Conservation (phyloP, 1,284 basidiomycete species). For the Grifola frondosa region DNA sequence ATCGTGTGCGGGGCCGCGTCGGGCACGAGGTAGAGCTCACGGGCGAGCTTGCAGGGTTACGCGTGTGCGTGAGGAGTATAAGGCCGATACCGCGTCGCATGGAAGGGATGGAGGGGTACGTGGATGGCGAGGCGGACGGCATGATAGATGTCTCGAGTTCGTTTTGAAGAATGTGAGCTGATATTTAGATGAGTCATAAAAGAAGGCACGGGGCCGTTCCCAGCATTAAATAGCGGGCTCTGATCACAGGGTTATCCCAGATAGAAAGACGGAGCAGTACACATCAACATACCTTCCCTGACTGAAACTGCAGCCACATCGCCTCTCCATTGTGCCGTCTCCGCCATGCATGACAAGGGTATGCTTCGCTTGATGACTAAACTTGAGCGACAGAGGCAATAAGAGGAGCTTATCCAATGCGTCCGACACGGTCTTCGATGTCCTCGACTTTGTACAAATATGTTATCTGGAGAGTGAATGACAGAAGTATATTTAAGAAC, state of each 20-base stretch:
- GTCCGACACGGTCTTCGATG: too few species aligned
- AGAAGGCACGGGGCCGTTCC: conserved; percentile 63
- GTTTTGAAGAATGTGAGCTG: conserved; percentile 44
- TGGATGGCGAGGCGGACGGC: conserved; percentile 69
- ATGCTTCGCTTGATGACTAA: too few species aligned
- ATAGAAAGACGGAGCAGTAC: background rate
- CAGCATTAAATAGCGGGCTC: conserved; percentile 80
- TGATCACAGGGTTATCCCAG: conserved; percentile 24
- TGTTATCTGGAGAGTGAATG: too few species aligned
- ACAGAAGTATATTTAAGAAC: too few species aligned
- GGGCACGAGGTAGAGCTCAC: conserved; percentile 68
- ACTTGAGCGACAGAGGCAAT: too few species aligned
- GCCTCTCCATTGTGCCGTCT: conserved; percentile 76
- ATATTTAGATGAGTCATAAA: too few species aligned
- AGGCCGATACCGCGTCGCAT: conserved; percentile 62
- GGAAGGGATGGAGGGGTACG: conserved; percentile 56
- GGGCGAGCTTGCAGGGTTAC: conserved; percentile 76
- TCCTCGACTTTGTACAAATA: too few species aligned
- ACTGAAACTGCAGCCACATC: conserved; percentile 71
- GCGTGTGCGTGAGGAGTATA: conserved; percentile 64
- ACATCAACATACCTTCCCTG: conserved; percentile 61
- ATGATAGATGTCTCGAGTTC: conserved; percentile 81
- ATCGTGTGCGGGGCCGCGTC: conserved; percentile 64
- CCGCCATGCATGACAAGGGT: conserved; percentile 78
- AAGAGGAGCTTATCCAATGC: too few species aligned